Evolutionary conservation across 1,284 basidiomycete species (phyloP), one percentile per base, ranked within the genome.

Genomic region (Ceratobasidium sp.): DNA sequence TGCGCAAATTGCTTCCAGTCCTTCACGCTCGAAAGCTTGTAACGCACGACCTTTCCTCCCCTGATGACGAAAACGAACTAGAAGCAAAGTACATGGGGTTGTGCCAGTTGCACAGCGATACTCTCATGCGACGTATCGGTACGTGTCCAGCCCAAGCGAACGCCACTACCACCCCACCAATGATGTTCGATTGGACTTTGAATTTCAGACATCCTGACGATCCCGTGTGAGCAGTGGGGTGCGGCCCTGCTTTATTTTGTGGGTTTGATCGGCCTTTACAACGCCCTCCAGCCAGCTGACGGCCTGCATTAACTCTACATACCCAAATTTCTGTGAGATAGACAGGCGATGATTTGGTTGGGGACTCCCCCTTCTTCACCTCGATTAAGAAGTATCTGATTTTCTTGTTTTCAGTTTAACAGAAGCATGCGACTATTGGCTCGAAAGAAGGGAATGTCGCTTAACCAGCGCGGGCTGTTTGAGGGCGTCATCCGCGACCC

Each of bases 241-340:
- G 95, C 92, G 0, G 95, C 95, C 0, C 82, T 96, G 74, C 84
- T 98, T 27, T 97, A 97, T 83, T 97, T 96, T 80, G 93, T 91
- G 78, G 79, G 89, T 81, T 33, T 48, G 36, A 45, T n/a, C 75
- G 29, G 14, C 5, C 22, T 41, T 36, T 41, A 41, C 56, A 67
- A 7, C 54, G 36, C 17, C 41, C 33, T 29, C n/a, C 27, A 22
- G 53, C 36, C 47, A 31, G 56, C 69, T 48, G 48, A 36, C 69
- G 45, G 36, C 17, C 41, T 59, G 44, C 76, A 66, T 5, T 5
- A 41, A 41, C 11, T 4, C 36, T 11, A 41, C 36, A 41, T 41
- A 41, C 36, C 36, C 36, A 41, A 41, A 41, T 5, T 41, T 41
- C n/a, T n/a, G n/a, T n/a, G n/a, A n/a, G 63, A 48, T 27, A 62